Conservation (phyloP, 31 red algal genomes). For the Odonthalia washingtoniensis region DNA sequence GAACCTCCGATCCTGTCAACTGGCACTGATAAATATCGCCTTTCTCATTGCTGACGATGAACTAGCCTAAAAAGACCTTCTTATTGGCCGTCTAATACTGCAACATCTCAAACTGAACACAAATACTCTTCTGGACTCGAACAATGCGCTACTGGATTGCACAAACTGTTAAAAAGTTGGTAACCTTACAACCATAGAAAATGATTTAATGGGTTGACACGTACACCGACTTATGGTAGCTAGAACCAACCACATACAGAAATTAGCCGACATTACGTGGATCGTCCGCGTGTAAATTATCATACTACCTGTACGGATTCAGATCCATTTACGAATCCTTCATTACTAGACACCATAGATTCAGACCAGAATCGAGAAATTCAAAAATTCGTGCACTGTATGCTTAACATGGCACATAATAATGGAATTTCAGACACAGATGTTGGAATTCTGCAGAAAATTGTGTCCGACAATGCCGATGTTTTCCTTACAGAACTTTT, state of each 20-base stretch:
- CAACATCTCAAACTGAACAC: conserved; percentile 25
- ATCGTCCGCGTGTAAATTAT: too few relatives aligned
- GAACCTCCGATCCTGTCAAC: conserved; percentile 20
- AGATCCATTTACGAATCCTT: conserved; percentile 44
- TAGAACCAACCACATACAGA: too few relatives aligned
- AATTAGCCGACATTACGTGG: too few relatives aligned
- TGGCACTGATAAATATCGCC: too few relatives aligned
- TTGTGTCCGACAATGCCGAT: conserved; percentile 28
- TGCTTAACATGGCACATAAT: conserved; percentile 17
- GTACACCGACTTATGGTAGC: too few relatives aligned
- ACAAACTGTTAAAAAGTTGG: too few relatives aligned
- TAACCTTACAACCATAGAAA: too few relatives aligned
- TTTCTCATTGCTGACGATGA: conserved; percentile 48
- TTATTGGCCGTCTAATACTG: conserved; percentile 50
- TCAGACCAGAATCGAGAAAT: too few relatives aligned
- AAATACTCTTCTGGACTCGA: conserved; percentile 6
- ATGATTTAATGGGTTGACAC: too few relatives aligned
- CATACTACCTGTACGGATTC: too few relatives aligned
- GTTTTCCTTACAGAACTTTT: conserved; percentile 29
- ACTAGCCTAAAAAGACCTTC: conserved; percentile 52
- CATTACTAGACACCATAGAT: conserved; percentile 42
- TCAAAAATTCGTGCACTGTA: neutral
- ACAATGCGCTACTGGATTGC: conserved; percentile 12
- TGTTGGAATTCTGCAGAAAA: neutral
- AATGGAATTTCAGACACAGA: conserved; percentile 10